phyloP scores from a whole-genome alignment of 257 asterid genomes.

The Knoxia roxburghii region DNA sequence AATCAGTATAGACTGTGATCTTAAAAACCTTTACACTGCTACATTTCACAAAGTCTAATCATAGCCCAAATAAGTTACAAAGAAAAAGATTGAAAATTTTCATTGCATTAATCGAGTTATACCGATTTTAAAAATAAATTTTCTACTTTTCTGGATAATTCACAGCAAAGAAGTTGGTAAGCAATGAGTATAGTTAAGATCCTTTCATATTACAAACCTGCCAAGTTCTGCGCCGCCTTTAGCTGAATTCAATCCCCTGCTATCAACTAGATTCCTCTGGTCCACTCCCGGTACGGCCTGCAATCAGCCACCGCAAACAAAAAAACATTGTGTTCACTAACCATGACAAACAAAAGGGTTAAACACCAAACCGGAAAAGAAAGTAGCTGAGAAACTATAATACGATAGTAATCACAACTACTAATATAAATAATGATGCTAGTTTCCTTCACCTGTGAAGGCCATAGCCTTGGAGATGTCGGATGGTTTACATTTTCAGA shows the following conservation, averaged over 20 bases:
- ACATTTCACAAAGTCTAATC: neutral
- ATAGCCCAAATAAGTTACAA: neutral
- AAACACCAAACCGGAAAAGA: neutral
- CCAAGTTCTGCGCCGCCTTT: conserved; percentile 45
- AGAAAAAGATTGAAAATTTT: too few relatives aligned
- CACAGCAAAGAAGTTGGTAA: neutral
- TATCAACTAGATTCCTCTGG: conserved; percentile 29
- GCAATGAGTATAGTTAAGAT: neutral
- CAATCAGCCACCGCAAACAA: conserved; percentile 20
- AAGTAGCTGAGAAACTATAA: neutral
- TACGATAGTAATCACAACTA: neutral
- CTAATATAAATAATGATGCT: neutral
- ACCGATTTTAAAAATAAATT: too few relatives aligned
- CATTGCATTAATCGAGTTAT: too few relatives aligned
- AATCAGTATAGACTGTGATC: too few relatives aligned
- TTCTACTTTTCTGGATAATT: too few relatives aligned
- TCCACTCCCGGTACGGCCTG: conserved; percentile 34
- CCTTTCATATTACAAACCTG: conserved; percentile 37
- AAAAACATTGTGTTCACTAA: conserved; percentile 9
- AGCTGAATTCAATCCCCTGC: conserved; percentile 37
- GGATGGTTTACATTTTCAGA: conserved; percentile 32
- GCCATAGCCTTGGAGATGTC: conserved; percentile 25
- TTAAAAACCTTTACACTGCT: neutral
- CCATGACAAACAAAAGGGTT: neutral
- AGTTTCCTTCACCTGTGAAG: conserved; percentile 33